Conservation (phyloP, 495 filamentous ascomycete genomes). For the Stereocaulon alpinum region DNA sequence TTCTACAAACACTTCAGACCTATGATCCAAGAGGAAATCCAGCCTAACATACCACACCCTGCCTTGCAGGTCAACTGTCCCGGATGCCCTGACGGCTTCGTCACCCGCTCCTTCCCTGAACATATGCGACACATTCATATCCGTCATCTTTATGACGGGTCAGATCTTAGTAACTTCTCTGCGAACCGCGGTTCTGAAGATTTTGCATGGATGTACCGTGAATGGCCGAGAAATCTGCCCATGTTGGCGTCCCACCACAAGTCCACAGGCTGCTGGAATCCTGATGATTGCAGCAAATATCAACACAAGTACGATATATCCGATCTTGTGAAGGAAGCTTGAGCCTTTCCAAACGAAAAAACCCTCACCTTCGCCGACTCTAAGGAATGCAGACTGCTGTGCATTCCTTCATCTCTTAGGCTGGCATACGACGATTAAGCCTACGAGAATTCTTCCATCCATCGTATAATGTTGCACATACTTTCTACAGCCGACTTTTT, state of each 20-base stretch:
- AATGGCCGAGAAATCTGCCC: slow-evolving; percentile 24
- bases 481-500: too few relatives aligned
- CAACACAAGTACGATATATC: background rate
- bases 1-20: slow-evolving; percentile 16
- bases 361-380: too few relatives aligned
- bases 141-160: background rate
- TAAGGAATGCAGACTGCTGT: too few relatives aligned
- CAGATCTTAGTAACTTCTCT: background rate
- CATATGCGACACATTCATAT: slow-evolving; percentile 6
- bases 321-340: too few relatives aligned
- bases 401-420: too few relatives aligned
- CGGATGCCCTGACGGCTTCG: slow-evolving; percentile 8
- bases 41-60: background rate
- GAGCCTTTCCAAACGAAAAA: too few relatives aligned
- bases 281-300: background rate
- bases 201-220: slow-evolving; percentile 20
- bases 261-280: background rate
- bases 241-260: slow-evolving; percentile 21
- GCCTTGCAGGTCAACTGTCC: slow-evolving; percentile 21
- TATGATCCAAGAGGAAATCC: background rate
- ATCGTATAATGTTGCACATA: too few relatives aligned
- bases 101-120: slow-evolving; percentile 6
- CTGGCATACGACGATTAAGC: too few relatives aligned
- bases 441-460: too few relatives aligned
- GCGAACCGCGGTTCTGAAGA: too few relatives aligned